Evolutionary conservation across 2,329 filamentous ascomycete genomes (phyloP), one percentile per base, ranked within the genome.

Genomic region (Diaporthe citriasiana): DNA sequence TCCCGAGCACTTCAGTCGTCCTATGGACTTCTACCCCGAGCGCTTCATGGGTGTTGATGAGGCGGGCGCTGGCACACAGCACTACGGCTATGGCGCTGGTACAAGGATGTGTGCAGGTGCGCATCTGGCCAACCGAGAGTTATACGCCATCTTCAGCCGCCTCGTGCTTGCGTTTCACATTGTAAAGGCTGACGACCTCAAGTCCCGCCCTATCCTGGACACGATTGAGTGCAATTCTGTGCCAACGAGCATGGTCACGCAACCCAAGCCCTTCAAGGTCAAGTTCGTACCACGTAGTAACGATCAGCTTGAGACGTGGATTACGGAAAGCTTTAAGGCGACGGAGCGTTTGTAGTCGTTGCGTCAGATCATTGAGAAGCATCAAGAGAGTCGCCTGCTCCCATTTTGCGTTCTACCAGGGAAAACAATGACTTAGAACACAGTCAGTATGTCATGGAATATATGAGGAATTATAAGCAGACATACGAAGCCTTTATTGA

Each of bases 91-190:
- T 4, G 55, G 55, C 8, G 55, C 55, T 25, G 55, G 55, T 3
- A 57, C 55, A 13, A 57, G 55, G 33, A 57, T 57, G 55, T 57
- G 55, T 33, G 55, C 55, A 38, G 55, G 55, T 13, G 55, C 10
- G 33, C 55, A 57, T 12, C 33, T 57, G 33, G 55, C 33, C 8
- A 57, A 57, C 5, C 55, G 55, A 19, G 55, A 57, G 55, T 19
- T 57, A 15, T 57, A 57, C 33, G 55, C 55, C 33, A 57, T 57
- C 33, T 57, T 57, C 55, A 57, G 55, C 55, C 55, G 55, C 19
- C 33, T 57, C 19, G 55, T 57, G 19, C 55, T 57, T 38, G 55
- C 55, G 19, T 57, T 57, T 17, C 55, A 38, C 19, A 57, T 57
- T 38, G 19, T 57, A 19, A 3, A 30, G 30, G 38, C 55, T 12